Conservation (phyloP, 148 eudicot species). For the Limonium bicolor region DNA sequence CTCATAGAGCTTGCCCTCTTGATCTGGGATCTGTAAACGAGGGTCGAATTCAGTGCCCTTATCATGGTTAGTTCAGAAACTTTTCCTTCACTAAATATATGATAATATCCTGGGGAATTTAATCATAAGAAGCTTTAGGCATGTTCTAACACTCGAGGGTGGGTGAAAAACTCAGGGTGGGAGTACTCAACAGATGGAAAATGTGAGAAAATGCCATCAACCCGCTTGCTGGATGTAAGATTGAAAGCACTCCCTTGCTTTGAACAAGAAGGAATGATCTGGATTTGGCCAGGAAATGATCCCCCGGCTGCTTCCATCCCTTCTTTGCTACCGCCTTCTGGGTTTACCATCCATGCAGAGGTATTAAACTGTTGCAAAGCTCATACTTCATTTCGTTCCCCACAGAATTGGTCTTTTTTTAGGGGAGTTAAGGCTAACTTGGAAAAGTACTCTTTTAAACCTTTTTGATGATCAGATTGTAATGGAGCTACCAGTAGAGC, state of each 20-base stretch:
- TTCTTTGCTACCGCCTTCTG: constrained; percentile 71
- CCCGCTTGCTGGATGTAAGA: constrained; percentile 51
- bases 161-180: constrained; percentile 47
- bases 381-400: no score
- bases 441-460: no score
- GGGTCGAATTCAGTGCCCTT: constrained; percentile 93
- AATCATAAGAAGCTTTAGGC: no score
- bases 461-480: constrained; percentile 41
- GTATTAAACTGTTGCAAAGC: constrained; percentile 13
- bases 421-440: no score
- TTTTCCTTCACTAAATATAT: neutral
- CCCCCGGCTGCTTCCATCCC: constrained; percentile 68
- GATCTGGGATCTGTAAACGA: constrained; percentile 81
- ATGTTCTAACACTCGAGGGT: no score
- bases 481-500: constrained; percentile 94
- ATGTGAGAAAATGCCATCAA: constrained; percentile 97
- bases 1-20: constrained; percentile 97
- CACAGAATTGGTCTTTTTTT: no score
- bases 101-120: neutral
- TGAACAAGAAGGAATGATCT: constrained; percentile 90
- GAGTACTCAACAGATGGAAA: constrained; percentile 96
- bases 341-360: constrained; percentile 89
- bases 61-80: constrained; percentile 46
- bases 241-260: constrained; percentile 77
- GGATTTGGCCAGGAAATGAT: constrained; percentile 96